Evolutionary conservation across 2,329 filamentous ascomycete species (phyloP).

Genomic region (Ophiostoma piceae): DNA sequence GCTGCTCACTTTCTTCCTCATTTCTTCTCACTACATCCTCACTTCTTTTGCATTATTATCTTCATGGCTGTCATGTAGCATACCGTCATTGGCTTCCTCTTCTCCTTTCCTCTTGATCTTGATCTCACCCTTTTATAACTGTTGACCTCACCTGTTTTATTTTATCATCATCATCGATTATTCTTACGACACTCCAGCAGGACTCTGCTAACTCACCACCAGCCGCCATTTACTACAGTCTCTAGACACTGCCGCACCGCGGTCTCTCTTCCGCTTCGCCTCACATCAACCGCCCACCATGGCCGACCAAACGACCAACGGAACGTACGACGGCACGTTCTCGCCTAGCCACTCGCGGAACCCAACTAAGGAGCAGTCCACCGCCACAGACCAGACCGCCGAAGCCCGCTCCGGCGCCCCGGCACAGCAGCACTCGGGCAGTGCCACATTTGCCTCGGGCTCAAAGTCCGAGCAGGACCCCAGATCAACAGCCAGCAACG

Average conservation of each 20-base stretch:
- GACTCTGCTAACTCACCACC: background rate
- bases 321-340: constrained; percentile 37
- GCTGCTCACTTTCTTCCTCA: background rate
- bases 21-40: background rate
- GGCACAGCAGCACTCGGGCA: constrained; percentile 24
- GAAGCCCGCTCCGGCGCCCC: background rate
- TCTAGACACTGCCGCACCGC: background rate
- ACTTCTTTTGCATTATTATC: constrained; percentile 18
- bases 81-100: background rate
- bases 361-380: constrained; percentile 42
- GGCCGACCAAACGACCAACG: constrained; percentile 45
- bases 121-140: background rate
- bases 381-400: constrained; percentile 38
- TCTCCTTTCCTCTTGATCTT: background rate
- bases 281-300: constrained; percentile 32
- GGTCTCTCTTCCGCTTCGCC: too few relatives aligned
- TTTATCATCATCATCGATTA: background rate
- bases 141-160: too few relatives aligned
- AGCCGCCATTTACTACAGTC: background rate
- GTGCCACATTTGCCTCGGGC: constrained; percentile 16
- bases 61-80: constrained; percentile 17
- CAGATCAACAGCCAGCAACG: constrained; percentile 23
- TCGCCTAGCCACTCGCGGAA: constrained; percentile 40
- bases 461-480: constrained; percentile 26
- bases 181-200: too few relatives aligned